Conservation (phyloP, 2,329 filamentous ascomycete species). For the Atkinsonella hypoxylon region DNA sequence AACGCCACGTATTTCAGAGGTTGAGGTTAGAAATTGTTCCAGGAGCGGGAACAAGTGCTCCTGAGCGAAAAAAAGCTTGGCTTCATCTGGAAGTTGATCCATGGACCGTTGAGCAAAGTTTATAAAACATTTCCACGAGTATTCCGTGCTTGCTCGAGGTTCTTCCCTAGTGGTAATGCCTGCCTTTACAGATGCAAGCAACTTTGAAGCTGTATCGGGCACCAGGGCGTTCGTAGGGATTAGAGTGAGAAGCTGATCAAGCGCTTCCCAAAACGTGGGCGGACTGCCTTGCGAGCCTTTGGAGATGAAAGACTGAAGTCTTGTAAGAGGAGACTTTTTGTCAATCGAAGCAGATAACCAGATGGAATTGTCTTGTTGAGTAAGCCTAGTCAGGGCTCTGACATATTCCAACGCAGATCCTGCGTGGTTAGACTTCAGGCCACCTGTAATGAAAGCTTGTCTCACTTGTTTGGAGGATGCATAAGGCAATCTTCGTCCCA, state of each 20-base stretch:
- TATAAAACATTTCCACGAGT: slow-evolving; percentile 68
- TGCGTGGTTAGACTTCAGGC: slow-evolving; percentile 58
- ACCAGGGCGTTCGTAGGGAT: slow-evolving; percentile 36
- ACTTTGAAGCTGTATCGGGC: slow-evolving; percentile 40
- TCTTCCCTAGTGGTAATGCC: slow-evolving; percentile 69
- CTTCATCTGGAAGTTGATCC: slow-evolving; percentile 30
- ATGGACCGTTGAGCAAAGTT: slow-evolving; percentile 45
- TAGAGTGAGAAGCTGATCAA: slow-evolving; percentile 51
- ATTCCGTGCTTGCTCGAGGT: slow-evolving; percentile 50
- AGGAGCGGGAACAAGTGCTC: slow-evolving; percentile 42
- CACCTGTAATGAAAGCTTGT: slow-evolving; percentile 56
- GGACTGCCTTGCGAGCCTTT: slow-evolving; percentile 75
- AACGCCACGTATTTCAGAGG: slow-evolving; percentile 23
- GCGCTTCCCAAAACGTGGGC: slow-evolving; percentile 58
- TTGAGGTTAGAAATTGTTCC: slow-evolving; percentile 39
- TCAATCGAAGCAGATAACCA: slow-evolving; percentile 50
- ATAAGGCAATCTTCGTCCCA: slow-evolving; percentile 36
- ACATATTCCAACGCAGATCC: slow-evolving; percentile 65
- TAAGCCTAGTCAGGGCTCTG: slow-evolving; percentile 54
- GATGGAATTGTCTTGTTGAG: slow-evolving; percentile 49
- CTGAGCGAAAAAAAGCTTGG: slow-evolving; percentile 33
- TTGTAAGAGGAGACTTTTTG: slow-evolving; percentile 40
- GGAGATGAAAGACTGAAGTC: slow-evolving; percentile 62
- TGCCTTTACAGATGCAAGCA: slow-evolving; percentile 55
- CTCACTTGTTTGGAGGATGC: slow-evolving; percentile 38